Conservation (phyloP, 257 asterid species). For the Dorcoceras hygrometricum region DNA sequence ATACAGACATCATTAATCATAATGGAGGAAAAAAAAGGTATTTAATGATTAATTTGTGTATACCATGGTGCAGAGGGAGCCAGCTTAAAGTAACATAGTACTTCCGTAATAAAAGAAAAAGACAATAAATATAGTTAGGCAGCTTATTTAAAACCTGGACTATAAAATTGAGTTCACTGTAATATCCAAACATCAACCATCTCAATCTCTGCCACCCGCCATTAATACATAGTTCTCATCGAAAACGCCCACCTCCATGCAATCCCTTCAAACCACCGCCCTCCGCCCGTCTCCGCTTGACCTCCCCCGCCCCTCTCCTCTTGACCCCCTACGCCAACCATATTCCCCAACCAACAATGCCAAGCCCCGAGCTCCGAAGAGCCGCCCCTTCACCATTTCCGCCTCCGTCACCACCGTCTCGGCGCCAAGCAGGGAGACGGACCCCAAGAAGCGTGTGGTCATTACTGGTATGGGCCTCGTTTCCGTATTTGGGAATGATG, state of each 20-base stretch:
- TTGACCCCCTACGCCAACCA: constrained; percentile 34
- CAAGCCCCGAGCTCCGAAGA: constrained; percentile 23
- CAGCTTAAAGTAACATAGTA: no score
- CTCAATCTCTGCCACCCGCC: not conserved
- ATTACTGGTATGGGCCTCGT: constrained; percentile 62
- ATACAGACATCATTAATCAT: no score
- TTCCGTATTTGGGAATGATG: constrained; percentile 56
- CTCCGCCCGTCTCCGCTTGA: constrained; percentile 43
- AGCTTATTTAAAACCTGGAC: no score
- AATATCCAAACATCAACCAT: no score
- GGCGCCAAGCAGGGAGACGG: constrained; percentile 54
- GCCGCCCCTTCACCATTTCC: constrained; percentile 33
- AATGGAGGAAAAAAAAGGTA: no score
- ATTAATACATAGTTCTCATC: constrained; percentile 29
- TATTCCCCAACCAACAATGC: constrained; percentile 29
- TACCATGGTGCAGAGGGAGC: no score
- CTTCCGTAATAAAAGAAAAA: no score
- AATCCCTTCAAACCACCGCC: constrained; percentile 37
- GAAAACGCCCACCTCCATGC: constrained; percentile 36
- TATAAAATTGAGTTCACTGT: no score
- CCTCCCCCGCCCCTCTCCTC: constrained; percentile 37
- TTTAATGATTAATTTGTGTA: no score
- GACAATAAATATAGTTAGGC: no score
- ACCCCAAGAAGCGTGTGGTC: constrained; percentile 61
- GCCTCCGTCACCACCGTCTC: constrained; percentile 35